Evolutionary conservation across 441 rosid species (phyloP).

Genomic region (Pelargonium fulgidum): DNA sequence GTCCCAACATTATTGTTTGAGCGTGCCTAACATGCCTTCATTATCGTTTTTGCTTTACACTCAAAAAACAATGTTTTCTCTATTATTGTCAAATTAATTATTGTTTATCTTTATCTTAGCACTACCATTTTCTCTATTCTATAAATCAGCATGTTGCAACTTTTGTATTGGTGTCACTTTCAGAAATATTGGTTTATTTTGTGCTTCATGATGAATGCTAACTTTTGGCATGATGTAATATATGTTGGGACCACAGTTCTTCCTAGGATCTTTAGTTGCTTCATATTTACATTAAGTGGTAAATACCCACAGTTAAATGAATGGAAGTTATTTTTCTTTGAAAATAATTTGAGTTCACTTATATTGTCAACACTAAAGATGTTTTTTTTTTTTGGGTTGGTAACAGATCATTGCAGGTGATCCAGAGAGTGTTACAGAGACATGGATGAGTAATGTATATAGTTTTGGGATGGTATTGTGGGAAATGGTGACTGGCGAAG

Average conservation of each 20-base stretch:
- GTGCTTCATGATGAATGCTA: background rate
- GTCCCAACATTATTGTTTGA: slow-evolving; percentile 34
- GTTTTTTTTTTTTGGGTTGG: slow-evolving; percentile 17
- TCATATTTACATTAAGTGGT: background rate
- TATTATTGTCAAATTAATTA: slow-evolving; percentile 8
- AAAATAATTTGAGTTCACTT: slow-evolving; percentile 8
- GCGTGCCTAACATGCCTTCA: slow-evolving; percentile 42
- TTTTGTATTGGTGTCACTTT: slow-evolving; percentile 14
- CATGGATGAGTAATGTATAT: slow-evolving; percentile 92
- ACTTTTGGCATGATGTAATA: too few species aligned
- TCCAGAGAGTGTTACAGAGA: slow-evolving; percentile 79
- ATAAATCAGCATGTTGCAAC: slow-evolving; percentile 22
- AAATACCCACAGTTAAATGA: too few species aligned
- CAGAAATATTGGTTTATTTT: slow-evolving; percentile 21
- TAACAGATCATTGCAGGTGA: slow-evolving; percentile 90
- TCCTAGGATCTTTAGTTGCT: slow-evolving; percentile 8
- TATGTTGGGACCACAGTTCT: slow-evolving; percentile 14
- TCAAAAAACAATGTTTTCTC: too few species aligned
- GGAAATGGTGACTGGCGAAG: slow-evolving; percentile 94
- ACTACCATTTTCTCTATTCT: slow-evolving; percentile 18
- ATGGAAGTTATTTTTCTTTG: background rate
- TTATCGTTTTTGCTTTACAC: slow-evolving; percentile 38
- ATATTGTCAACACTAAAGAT: background rate
- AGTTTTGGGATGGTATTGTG: slow-evolving; percentile 94
- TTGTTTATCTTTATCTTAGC: slow-evolving; percentile 30